Conservation (phyloP, 129 eudicot genomes). For the Gnaphalium uliginosum region DNA sequence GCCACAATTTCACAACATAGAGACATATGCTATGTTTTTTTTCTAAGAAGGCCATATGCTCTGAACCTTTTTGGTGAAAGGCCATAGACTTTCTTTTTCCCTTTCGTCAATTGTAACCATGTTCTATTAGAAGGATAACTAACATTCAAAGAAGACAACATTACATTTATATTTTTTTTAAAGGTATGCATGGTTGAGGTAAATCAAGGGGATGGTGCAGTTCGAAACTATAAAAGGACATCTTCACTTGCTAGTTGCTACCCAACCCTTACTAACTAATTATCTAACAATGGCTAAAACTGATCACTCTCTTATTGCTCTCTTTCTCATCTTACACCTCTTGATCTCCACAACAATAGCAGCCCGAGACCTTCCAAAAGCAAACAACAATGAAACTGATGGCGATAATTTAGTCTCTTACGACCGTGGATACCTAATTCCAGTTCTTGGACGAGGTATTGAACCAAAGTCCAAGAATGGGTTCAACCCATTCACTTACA, state of each 20-base stretch:
- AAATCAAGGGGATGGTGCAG: background rate
- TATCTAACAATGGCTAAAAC: conserved; percentile 36
- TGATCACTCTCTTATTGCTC: background rate
- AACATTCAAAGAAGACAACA: background rate
- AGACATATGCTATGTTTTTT: too few species aligned
- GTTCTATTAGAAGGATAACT: background rate
- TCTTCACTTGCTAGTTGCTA: background rate
- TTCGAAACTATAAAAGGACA: background rate
- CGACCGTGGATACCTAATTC: conserved; percentile 54
- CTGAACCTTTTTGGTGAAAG: too few species aligned
- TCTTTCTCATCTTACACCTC: conserved; percentile 26
- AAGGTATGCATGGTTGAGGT: background rate
- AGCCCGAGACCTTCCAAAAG: conserved; percentile 31
- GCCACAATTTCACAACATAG: too few species aligned
- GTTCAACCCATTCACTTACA: conserved; percentile 40
- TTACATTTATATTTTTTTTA: background rate
- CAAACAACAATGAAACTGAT: conserved; percentile 21
- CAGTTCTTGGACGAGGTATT: conserved; percentile 47
- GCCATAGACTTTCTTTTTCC: too few species aligned
- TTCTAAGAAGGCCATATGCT: too few species aligned
- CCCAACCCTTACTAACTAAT: background rate
- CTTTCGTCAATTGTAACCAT: too few species aligned
- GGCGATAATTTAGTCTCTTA: conserved; percentile 26
- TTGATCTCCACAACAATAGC: conserved; percentile 19
- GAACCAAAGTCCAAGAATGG: conserved; percentile 28